These are phyloP conservation scores for Hypoxylon fragiforme DNA, from an alignment of 495 filamentous ascomycete genomes.

Conservation along the genomic window DNA sequence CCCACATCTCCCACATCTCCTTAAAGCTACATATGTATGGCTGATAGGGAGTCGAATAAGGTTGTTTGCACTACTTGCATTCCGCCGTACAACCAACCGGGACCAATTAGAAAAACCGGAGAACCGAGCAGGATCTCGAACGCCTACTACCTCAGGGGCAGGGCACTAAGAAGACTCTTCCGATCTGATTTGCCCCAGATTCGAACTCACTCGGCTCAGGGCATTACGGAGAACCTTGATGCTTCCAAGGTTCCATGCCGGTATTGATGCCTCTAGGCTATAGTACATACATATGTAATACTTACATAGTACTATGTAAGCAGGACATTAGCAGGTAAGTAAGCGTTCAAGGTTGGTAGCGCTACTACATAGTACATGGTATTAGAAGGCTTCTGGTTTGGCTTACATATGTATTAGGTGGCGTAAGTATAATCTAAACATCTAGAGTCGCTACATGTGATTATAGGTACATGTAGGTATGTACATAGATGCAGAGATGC, in stretches of 20 bases:
- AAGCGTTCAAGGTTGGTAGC: neutral
- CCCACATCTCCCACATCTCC: no score
- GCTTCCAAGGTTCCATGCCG: no score
- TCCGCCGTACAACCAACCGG: slow-evolving; percentile 13
- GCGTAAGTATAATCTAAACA: slow-evolving; percentile 3
- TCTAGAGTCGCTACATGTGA: slow-evolving; percentile 21
- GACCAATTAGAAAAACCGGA: slow-evolving; percentile 23
- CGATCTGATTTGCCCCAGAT: neutral
- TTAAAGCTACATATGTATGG: no score
- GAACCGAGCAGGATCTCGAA: slow-evolving; percentile 12
- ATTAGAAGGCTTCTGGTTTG: no score
- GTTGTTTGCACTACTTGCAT: slow-evolving; percentile 23
- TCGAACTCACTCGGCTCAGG: slow-evolving; percentile 11
- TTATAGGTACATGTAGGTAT: neutral
- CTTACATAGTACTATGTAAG: no score
- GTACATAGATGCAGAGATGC: no score
- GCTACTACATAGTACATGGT: no score
- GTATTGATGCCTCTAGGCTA: no score
- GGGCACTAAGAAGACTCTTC: slow-evolving; percentile 13
- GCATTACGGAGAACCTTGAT: slow-evolving; percentile 7
- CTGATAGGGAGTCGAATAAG: slow-evolving; percentile 7
- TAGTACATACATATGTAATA: no score
- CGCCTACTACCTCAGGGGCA: no score
- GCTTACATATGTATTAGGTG: no score
- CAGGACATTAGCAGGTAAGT: no score